A percentile compares a stretch with the other conserved stretches of the same genome.
Conservation (phyloP, 225 moss, liverwort and hornwort genomes). For the Pseudoscleropodium purum region DNA sequence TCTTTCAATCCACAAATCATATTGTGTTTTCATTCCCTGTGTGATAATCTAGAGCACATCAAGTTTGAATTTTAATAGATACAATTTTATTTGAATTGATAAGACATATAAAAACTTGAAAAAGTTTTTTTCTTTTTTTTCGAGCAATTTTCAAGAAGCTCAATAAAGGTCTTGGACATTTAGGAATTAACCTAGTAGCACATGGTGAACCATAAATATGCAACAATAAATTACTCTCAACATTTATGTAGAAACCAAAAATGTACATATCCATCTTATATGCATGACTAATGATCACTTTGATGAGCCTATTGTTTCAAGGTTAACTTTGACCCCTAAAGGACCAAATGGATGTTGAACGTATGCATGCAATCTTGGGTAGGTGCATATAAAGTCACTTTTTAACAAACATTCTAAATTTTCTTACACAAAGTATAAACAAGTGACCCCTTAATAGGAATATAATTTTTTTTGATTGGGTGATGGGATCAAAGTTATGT, state of each 20-base stretch:
- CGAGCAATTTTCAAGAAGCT: neutral
- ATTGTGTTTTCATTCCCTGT: neutral
- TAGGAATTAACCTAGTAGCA: fast-evolving
- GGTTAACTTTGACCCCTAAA: neutral
- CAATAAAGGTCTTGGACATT: neutral
- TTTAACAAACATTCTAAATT: no score
- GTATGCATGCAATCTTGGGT: no score
- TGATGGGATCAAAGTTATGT: no score
- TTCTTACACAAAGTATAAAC: no score
- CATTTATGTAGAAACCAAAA: fast-evolving
- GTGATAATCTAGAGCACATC: fast-evolving
- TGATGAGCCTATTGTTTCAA: neutral
- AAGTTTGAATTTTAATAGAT: neutral
- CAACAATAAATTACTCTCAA: neutral
- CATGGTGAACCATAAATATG: no score
- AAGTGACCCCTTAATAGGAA: no score
- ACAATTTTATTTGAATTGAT: neutral
- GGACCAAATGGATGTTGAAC: no score
- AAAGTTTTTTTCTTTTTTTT: no score
- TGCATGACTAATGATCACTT: neutral
- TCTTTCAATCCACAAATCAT: neutral
- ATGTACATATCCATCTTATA: neutral
- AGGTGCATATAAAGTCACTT: no score
- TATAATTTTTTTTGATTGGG: no score
- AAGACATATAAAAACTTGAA: no score